Conservation (phyloP, 2,329 filamentous ascomycete species). For the Periglandula ipomoeae region DNA sequence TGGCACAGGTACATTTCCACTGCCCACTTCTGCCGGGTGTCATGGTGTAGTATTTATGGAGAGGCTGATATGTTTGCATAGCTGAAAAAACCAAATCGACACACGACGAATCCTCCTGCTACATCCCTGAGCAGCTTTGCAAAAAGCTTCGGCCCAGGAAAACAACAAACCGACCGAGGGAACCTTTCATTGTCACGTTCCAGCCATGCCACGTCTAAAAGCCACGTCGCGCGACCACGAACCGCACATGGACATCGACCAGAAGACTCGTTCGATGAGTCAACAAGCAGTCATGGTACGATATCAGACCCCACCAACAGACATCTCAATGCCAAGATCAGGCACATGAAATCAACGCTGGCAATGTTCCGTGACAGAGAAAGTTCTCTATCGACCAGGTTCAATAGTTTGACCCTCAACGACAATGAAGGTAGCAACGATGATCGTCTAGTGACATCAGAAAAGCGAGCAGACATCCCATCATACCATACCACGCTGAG, state of each 20-base stretch:
- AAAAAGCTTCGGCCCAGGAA: conserved; percentile 47
- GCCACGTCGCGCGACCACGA: conserved; percentile 26
- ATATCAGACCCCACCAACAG: conserved; percentile 8
- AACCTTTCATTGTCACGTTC: conserved; percentile 43
- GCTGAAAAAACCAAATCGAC: conserved; percentile 31
- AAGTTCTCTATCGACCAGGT: conserved; percentile 32
- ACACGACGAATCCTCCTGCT: conserved; percentile 21
- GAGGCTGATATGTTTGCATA: conserved; percentile 11
- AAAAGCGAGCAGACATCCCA: conserved; percentile 15
- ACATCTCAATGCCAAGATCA: conserved; percentile 14
- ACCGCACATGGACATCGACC: conserved; percentile 32
- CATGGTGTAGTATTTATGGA: no score
- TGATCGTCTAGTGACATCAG: conserved; percentile 39
- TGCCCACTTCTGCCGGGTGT: no score
- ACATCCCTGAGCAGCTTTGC: conserved; percentile 38
- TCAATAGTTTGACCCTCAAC: conserved; percentile 31
- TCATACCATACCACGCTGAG: conserved; percentile 12
- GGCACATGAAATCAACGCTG: conserved; percentile 18
- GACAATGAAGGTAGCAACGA: conserved; percentile 15
- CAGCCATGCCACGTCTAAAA: conserved; percentile 35
- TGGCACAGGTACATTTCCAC: conserved; percentile 25
- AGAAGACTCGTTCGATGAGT: conserved; percentile 27
- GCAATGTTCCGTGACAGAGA: conserved; percentile 27
- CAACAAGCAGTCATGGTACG: conserved; percentile 27
- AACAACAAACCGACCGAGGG: conserved; percentile 39